phyloP scores from a whole-genome alignment of 306 rosid species.

The Rosa persica region DNA sequence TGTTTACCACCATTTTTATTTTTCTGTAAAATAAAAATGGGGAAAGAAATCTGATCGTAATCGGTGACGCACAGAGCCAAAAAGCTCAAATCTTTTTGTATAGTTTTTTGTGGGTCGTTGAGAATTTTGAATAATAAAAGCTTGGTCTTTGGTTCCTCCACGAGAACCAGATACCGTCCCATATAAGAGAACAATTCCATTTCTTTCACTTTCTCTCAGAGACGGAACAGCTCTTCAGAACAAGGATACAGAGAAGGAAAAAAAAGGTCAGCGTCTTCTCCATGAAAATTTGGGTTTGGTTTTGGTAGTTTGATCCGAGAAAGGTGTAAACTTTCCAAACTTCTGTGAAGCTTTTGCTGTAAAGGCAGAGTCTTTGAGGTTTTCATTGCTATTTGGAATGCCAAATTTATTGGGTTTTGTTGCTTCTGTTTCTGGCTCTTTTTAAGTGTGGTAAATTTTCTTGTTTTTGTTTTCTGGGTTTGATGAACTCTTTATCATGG shows the following conservation, averaged over 20 bases:
- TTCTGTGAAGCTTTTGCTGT: neutral
- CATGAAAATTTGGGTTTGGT: neutral
- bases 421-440: neutral
- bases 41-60: conserved; percentile 5
- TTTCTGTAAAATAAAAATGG: neutral
- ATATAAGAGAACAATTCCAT: conserved; percentile 6
- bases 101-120: neutral
- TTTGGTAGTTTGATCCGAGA: neutral
- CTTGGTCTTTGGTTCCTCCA: neutral
- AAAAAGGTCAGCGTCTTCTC: neutral
- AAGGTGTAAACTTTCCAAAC: neutral
- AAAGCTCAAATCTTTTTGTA: too few relatives aligned
- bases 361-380: neutral
- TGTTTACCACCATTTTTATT: neutral
- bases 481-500: neutral
- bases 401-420: neutral
- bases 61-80: conserved; percentile 14
- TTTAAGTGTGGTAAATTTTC: neutral
- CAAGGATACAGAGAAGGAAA: neutral
- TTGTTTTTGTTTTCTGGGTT: neutral
- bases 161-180: neutral
- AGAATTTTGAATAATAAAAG: neutral
- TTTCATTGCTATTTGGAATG: neutral
- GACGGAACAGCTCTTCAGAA: neutral
- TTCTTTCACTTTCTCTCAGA: neutral